Percentiles rank a stretch among this genome's conserved stretches.
phyloP scores from a whole-genome alignment of 2,329 filamentous ascomycete species.

The Juglanconis juglandina region DNA sequence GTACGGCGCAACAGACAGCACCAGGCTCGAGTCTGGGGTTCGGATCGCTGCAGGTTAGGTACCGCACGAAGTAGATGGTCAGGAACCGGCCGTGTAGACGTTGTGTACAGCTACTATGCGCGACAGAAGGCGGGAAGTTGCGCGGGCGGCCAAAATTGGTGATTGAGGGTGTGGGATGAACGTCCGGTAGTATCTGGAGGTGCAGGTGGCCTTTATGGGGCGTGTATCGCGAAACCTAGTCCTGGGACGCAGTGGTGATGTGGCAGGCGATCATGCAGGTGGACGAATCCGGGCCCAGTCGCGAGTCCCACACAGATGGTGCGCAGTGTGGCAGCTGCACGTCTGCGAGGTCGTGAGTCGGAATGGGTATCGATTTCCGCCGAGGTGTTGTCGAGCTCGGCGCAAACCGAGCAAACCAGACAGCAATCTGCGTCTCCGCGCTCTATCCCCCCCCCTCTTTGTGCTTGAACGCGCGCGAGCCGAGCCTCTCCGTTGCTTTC shows the following conservation, averaged over 20 bases:
- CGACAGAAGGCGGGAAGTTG: constrained; percentile 28
- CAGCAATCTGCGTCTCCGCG: neutral
- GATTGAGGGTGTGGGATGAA: constrained; percentile 30
- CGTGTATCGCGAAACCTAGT: constrained; percentile 35
- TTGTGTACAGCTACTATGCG: constrained; percentile 30
- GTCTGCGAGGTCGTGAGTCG: constrained; percentile 13
- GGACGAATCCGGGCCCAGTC: constrained; percentile 38
- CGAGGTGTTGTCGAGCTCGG: constrained; percentile 5
- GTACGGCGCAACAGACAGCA: constrained; percentile 5
- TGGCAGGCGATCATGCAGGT: constrained; percentile 45
- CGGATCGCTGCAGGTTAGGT: constrained; percentile 11
- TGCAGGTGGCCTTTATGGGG: constrained; percentile 27
- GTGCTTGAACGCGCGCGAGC: constrained; percentile 9
- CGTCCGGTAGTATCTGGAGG: constrained; percentile 2
- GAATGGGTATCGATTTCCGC: constrained; percentile 10
- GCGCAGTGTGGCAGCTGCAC: constrained; percentile 16
- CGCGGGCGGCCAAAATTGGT: constrained; percentile 25
- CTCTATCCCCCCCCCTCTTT: neutral
- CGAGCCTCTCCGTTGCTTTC: constrained; percentile 5
- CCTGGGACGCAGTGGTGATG: constrained; percentile 41
- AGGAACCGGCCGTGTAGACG: constrained; percentile 21
- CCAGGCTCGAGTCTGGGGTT: constrained; percentile 14
- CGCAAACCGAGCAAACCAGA: constrained; percentile 9
- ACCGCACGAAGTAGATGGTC: constrained; percentile 10
- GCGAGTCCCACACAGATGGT: constrained; percentile 22